Evolutionary conservation across 257 asterid genomes (phyloP).

Genomic region (Solanum clarkiae): DNA sequence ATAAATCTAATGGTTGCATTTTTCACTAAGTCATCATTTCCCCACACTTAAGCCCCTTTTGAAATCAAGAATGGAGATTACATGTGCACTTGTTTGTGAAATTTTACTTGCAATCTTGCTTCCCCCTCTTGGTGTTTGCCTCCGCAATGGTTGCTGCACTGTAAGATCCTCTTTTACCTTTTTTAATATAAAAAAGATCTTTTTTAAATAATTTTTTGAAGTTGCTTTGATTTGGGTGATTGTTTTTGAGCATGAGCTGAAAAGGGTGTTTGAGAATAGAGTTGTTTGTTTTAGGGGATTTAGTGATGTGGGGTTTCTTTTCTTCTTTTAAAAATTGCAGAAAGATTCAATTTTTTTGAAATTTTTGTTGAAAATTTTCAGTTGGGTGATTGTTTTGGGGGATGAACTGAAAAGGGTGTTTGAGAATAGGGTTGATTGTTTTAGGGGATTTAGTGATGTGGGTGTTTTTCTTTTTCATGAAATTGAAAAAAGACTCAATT

Average conservation of each 20-base stretch:
- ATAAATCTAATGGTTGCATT: not conserved
- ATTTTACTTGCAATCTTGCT: constrained; percentile 50
- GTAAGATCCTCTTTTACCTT: constrained; percentile 16
- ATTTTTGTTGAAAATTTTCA: not conserved
- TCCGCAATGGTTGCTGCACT: constrained; percentile 80
- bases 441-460: not conserved
- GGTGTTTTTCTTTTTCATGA: not conserved
- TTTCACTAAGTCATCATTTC: not conserved
- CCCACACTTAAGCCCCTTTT: no score
- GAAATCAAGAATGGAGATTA: constrained; percentile 25
- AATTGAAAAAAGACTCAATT: not conserved
- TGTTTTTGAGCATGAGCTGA: not conserved
- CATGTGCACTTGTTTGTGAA: constrained; percentile 21
- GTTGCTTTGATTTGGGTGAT: not conserved
- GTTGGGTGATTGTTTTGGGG: not conserved
- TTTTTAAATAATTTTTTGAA: not conserved
- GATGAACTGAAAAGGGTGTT: not conserved
- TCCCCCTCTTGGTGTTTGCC: constrained; percentile 84
- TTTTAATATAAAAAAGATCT: not conserved
- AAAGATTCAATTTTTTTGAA: not conserved
- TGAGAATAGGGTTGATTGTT: not conserved
- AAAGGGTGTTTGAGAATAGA: no score
- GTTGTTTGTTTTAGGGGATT: not conserved
- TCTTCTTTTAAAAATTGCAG: not conserved
- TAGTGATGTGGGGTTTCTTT: not conserved